These are phyloP conservation scores for Kitagawia praeruptora DNA, from an alignment of 129 eudicot genomes.

Conservation along the genomic window DNA sequence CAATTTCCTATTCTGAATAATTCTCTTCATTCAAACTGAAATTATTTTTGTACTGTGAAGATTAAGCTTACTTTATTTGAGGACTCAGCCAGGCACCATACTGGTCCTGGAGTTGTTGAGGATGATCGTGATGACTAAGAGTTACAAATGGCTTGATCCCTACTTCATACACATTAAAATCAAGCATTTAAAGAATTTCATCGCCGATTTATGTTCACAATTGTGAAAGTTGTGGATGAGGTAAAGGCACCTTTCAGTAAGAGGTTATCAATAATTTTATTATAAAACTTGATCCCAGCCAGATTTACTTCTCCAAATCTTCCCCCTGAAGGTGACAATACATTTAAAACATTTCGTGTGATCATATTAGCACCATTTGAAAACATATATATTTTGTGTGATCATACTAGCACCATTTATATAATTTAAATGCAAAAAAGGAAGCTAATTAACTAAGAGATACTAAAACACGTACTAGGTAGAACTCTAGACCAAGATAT, in stretches of 20 bases:
- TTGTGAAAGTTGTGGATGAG: not conserved
- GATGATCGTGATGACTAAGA: constrained; percentile 59
- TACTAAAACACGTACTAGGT: constrained; percentile 42
- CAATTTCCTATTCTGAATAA: not conserved
- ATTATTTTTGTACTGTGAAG: not conserved
- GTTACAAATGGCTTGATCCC: constrained; percentile 80
- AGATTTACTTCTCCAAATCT: constrained; percentile 54
- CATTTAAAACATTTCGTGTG: not conserved
- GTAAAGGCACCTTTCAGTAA: constrained; percentile 39
- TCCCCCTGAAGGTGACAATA: constrained; percentile 41
- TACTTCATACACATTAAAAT: constrained; percentile 10
- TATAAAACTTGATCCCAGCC: constrained; percentile 54
- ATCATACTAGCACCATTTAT: not conserved
- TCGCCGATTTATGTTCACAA: not conserved
- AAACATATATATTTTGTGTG: not conserved
- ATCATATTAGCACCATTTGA: not conserved
- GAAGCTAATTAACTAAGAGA: not conserved
- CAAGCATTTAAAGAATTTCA: not conserved
- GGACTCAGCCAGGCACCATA: constrained; percentile 73
- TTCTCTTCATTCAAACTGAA: not conserved
- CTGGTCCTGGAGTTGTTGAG: constrained; percentile 67
- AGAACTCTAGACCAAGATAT: constrained; percentile 85
- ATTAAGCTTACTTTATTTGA: constrained; percentile 52
- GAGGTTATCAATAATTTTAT: constrained; percentile 50
- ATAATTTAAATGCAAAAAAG: too few species aligned